phyloP scores from a whole-genome alignment of 1,284 basidiomycete genomes.

The Phaffia rhodozyma region DNA sequence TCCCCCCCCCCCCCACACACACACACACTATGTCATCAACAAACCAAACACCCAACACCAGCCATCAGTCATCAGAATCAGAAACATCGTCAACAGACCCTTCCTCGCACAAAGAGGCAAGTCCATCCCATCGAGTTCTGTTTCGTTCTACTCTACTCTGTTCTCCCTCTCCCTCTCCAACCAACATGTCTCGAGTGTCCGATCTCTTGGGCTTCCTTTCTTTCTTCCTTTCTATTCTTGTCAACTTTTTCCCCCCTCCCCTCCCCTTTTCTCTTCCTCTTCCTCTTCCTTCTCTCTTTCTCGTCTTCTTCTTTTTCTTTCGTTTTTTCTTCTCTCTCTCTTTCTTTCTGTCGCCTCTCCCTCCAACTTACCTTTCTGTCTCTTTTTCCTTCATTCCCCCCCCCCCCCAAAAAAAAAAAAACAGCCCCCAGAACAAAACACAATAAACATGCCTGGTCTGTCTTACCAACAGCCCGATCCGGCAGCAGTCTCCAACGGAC shows the following conservation, averaged over 20 bases:
- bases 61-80: too few relatives aligned
- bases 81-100: too few relatives aligned
- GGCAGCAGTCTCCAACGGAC: not conserved
- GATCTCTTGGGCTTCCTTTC: constrained; percentile 4
- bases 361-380: not conserved
- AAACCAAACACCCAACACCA: too few relatives aligned
- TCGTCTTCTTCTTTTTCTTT: not conserved
- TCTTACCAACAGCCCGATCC: too few relatives aligned
- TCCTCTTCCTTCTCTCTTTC: not conserved
- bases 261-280: not conserved
- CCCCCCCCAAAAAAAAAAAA: too few relatives aligned
- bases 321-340: not conserved
- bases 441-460: too few relatives aligned
- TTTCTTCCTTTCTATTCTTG: not conserved
- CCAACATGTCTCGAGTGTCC: too few relatives aligned
- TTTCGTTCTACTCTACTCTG: not conserved
- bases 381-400: not conserved
- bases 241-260: not conserved
- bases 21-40: too few relatives aligned
- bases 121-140: too few relatives aligned
- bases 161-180: not conserved
- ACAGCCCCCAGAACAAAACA: too few relatives aligned
- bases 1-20: not conserved
- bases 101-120: too few relatives aligned
- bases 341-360: not conserved